Base-by-base conservation (phyloP, 257 asterid genomes). In the Scutellaria barbata region DNA sequence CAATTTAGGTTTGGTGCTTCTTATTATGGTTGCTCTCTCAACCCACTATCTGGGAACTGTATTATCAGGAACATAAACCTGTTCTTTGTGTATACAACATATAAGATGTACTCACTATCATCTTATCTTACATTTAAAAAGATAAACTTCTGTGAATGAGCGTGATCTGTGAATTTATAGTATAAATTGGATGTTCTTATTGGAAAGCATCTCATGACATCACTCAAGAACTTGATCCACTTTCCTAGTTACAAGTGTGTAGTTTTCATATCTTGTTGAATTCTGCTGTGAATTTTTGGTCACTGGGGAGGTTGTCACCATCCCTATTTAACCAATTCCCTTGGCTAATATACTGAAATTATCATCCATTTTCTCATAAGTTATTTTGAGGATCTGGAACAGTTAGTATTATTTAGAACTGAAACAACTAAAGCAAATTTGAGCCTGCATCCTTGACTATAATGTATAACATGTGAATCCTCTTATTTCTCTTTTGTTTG, bases 261-360 rank as follows among this genome's bases (percentile, higher is more conserved):
- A 22, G 8, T 51, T 52, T 67, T 18, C 42, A 12, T 43, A 63
- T 63, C 42, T 33, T 65, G 45, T 64, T 54, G 74, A 63, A 55
- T 59, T 37, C 33, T n/a, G 46, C 57, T 43, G 56, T 62, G 58
- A 57, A 40, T 39, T 33, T 45, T 54, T 42, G n/a, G 65, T 54
- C 25, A 3, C 33, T 17, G 41, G 40, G 48, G 20, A 45, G 50
- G 42, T 43, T 55, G 74, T 63, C 39, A 18, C 53, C 17, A 5
- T 40, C 54, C 39, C 64, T 18, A 16, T 41, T 53, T 40, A 25
- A 40, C 8, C 43, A 52, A 52, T 17, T 16, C 58, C 47, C 10
- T 13, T 69, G 37, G 43, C 65, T 55, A 53, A n/a, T 40, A 8
- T 68, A 20, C 16, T 41, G 56, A 69, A 43, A 20, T 8, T 22